Evolutionary conservation across 768 basidiomycete genomes (phyloP).

Genomic region (Phaeotremella skinneri): DNA sequence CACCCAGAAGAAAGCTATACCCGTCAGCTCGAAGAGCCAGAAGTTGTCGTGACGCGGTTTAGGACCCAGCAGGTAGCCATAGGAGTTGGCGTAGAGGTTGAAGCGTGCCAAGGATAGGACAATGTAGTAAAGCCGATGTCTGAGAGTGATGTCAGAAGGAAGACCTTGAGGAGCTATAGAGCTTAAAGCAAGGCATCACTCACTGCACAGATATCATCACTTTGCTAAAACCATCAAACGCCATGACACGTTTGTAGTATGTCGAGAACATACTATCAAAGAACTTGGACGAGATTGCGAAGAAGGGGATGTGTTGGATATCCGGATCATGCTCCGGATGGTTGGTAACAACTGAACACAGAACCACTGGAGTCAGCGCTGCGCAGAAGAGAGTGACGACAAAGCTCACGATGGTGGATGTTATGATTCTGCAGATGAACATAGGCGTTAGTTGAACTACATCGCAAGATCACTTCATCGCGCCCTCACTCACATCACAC

Average conservation of each 20-base stretch:
- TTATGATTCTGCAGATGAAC: conserved; percentile 72
- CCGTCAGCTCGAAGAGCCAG: conserved; percentile 67
- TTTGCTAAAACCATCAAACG: conserved; percentile 68
- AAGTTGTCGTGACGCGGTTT: conserved; percentile 59
- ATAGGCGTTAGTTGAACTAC: conserved; percentile 8
- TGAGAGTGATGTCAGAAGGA: conserved; percentile 20
- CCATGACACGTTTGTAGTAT: conserved; percentile 86
- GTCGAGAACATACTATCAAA: conserved; percentile 84
- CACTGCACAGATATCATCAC: conserved; percentile 68
- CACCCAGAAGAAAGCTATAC: conserved; percentile 77
- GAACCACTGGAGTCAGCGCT: conserved; percentile 4
- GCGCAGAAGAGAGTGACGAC: conserved; percentile 3
- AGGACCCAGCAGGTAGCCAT: conserved; percentile 63
- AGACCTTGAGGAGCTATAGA: background rate
- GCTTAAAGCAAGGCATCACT: conserved; percentile 16
- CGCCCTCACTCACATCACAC: conserved; percentile 73
- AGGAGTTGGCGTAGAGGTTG: conserved; percentile 89
- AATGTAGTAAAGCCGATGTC: conserved; percentile 85
- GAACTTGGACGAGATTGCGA: conserved; percentile 86
- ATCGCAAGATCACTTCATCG: background rate
- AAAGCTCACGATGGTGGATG: conserved; percentile 81
- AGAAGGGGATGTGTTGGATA: conserved; percentile 73
- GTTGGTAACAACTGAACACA: conserved; percentile 79
- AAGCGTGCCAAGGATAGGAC: conserved; percentile 87
- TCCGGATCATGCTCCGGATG: conserved; percentile 84